These are phyloP conservation scores for Wakefieldia striispora DNA, from an alignment of 768 basidiomycete genomes.

Conservation along the genomic window DNA sequence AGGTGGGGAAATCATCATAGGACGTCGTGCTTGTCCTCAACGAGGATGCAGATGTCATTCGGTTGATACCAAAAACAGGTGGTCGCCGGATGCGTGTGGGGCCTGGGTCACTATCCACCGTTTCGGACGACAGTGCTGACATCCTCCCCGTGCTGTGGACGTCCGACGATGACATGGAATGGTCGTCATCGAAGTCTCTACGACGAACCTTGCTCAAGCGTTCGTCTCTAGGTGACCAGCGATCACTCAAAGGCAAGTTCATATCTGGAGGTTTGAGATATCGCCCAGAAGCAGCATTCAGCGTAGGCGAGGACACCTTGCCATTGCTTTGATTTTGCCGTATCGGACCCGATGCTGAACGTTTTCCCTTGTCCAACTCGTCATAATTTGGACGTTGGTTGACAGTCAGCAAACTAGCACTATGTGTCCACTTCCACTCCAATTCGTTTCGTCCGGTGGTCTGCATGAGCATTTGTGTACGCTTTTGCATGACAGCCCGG, in stretches of 20 bases:
- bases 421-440: constrained; percentile 55
- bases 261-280: constrained; percentile 42
- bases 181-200: constrained; percentile 85
- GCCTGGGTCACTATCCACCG: constrained; percentile 85
- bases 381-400: constrained; percentile 30
- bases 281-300: constrained; percentile 62
- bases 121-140: constrained; percentile 78
- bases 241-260: constrained; percentile 38
- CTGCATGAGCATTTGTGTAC: constrained; percentile 69
- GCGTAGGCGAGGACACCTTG: constrained; percentile 44
- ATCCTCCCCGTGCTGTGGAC: constrained; percentile 71
- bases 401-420: constrained; percentile 44
- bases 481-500: constrained; percentile 89
- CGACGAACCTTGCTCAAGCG: constrained; percentile 74
- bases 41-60: constrained; percentile 76
- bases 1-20: constrained; percentile 70
- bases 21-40: constrained; percentile 55
- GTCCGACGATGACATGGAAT: constrained; percentile 88
- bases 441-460: constrained; percentile 49
- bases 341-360: constrained; percentile 60
- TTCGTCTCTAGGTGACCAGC: constrained; percentile 52
- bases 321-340: constrained; percentile 52
- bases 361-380: constrained; percentile 43
- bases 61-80: constrained; percentile 62
- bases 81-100: constrained; percentile 66